Evolutionary conservation across 257 asterid genomes (phyloP).

Genomic region (Capsicum baccatum): DNA sequence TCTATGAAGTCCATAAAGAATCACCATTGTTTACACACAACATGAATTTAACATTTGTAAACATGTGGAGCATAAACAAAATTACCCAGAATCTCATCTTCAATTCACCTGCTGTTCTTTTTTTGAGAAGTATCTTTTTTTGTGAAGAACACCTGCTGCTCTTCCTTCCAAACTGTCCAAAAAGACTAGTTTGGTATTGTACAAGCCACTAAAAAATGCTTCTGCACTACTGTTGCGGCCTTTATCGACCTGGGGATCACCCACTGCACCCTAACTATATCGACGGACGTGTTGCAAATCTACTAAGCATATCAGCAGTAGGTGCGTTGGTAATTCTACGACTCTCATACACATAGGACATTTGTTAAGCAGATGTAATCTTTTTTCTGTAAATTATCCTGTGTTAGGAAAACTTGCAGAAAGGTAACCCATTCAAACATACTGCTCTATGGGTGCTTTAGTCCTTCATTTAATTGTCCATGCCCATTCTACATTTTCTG

Average conservation of each 20-base stretch:
- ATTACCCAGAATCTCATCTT: not conserved
- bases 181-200: not conserved
- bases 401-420: not conserved
- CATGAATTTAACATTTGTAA: not conserved
- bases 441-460: not conserved
- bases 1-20: not conserved
- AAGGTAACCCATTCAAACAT: not conserved
- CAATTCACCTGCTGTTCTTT: not conserved
- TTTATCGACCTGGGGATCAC: not conserved
- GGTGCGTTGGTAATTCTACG: not conserved
- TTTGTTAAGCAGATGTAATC: not conserved
- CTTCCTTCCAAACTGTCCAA: not conserved
- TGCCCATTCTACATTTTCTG: not conserved
- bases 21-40: not conserved
- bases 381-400: not conserved
- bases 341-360: not conserved
- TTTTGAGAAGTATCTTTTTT: too few species aligned
- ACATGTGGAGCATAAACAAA: not conserved
- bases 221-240: not conserved
- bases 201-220: not conserved
- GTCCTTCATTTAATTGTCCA: not conserved
- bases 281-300: not conserved
- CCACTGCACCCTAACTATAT: not conserved
- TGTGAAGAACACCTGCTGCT: not conserved
- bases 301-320: not conserved